Percentiles rank a stretch among this genome's conserved stretches.
Evolutionary conservation across 352 stramenopile species (phyloP).

Genomic region (Aphanomyces euteiches): DNA sequence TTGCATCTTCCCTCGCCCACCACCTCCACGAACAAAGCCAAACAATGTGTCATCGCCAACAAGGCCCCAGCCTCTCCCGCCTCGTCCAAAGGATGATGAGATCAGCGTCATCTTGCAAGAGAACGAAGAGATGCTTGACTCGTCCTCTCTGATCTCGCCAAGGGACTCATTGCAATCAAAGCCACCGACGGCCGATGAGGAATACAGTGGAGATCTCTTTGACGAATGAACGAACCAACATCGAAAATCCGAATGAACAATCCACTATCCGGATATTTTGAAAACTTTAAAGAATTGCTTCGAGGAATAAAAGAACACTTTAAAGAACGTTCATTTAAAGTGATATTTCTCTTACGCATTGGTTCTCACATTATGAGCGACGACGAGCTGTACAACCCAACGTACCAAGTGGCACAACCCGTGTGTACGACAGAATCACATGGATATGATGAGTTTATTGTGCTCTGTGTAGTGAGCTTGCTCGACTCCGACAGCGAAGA

Average conservation of each 20-base stretch:
- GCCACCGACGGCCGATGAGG: not conserved
- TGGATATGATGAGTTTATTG: not conserved
- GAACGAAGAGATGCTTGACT: slow-evolving; percentile 8
- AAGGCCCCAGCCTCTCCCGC: not conserved
- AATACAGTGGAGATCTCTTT: not conserved
- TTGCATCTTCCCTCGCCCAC: not conserved
- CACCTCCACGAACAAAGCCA: not conserved
- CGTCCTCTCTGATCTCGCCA: not conserved
- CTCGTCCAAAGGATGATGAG: not conserved
- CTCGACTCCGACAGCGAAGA: slow-evolving; percentile 10
- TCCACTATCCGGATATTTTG: no score
- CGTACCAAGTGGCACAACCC: not conserved
- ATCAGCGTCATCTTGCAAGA: slow-evolving; percentile 23
- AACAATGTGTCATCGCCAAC: not conserved
- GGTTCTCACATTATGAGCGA: not conserved
- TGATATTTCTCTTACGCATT: not conserved
- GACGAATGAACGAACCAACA: not conserved
- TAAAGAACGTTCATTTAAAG: slow-evolving; percentile 4
- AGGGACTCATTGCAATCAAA: not conserved
- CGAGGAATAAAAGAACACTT: slow-evolving; percentile 12
- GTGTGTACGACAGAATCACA: slow-evolving; percentile 8
- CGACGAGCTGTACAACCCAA: slow-evolving; percentile 17
- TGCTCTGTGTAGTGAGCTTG: not conserved
- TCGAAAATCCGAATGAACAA: not conserved
- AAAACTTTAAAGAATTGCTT: no score